Conservation (phyloP, 108 stramenopile genomes). For the Craspedostauros australis region DNA sequence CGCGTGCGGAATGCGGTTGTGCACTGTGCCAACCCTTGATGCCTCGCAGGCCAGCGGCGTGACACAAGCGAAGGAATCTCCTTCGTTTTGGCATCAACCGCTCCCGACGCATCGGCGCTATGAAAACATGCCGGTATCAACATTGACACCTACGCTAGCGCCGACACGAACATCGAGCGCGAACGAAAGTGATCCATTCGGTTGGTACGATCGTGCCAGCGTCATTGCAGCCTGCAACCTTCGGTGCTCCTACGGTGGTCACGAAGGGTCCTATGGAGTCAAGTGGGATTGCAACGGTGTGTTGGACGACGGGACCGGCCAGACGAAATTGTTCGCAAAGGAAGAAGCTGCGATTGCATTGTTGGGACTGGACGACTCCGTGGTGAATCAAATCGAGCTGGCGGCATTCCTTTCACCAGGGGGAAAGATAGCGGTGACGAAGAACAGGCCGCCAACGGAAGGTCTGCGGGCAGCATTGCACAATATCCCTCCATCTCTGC, state of each 20-base stretch:
- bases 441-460: conserved; percentile 42
- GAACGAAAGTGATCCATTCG: background rate
- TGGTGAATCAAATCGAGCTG: conserved; percentile 40
- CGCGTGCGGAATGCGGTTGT: too few species aligned
- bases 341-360: conserved; percentile 66
- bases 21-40: too few species aligned
- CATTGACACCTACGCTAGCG: background rate
- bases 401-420: conserved; percentile 49
- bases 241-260: conserved; percentile 38
- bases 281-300: conserved; percentile 84
- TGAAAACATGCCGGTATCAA: background rate
- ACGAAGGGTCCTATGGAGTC: conserved; percentile 24
- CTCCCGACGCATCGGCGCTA: conserved; percentile 8
- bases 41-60: background rate
- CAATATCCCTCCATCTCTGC: background rate
- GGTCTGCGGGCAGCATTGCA: conserved; percentile 35
- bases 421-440: conserved; percentile 49
- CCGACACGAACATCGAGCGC: background rate
- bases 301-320: conserved; percentile 81
- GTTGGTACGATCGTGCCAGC: background rate
- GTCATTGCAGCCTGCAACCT: background rate
- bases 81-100: conserved; percentile 39
- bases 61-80: conserved; percentile 6
- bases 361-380: conserved; percentile 28
- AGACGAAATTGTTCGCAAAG: conserved; percentile 78